A percentile compares a stretch with the other conserved stretches of the same genome.
Conservation (phyloP, 371 early-diverging fungal genomes). For the Lichtheimia ornata region DNA sequence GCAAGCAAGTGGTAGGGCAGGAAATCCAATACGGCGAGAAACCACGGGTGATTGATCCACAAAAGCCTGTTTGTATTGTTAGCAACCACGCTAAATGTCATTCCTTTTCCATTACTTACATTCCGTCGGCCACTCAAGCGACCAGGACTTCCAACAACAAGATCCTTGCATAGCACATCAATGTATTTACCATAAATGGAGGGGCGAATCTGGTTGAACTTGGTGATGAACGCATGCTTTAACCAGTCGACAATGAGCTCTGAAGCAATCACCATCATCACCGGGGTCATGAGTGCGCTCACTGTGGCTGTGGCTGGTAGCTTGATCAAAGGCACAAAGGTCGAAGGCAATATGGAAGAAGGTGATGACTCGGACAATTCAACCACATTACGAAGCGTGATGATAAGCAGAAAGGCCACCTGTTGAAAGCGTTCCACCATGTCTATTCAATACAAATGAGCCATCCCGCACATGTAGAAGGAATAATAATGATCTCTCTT, state of each 20-base stretch:
- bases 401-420: constrained; percentile 81
- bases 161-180: constrained; percentile 86
- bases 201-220: constrained; percentile 93
- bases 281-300: constrained; percentile 74
- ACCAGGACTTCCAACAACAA: constrained; percentile 70
- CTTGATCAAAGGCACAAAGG: constrained; percentile 61
- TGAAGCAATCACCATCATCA: constrained; percentile 81
- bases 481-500: constrained; percentile 26
- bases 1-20: constrained; percentile 87
- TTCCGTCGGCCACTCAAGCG: constrained; percentile 40
- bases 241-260: constrained; percentile 97
- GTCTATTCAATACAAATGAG: constrained; percentile 51
- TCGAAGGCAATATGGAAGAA: constrained; percentile 64
- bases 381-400: constrained; percentile 85
- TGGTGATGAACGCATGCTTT: constrained; percentile 97
- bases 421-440: constrained; percentile 96
- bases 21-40: constrained; percentile 89
- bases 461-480: not conserved
- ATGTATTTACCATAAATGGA: constrained; percentile 84
- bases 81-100: constrained; percentile 5
- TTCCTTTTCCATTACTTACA: constrained; percentile 22
- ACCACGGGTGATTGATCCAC: constrained; percentile 88
- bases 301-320: constrained; percentile 58
- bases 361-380: constrained; percentile 80
- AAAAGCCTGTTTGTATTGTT: constrained; percentile 35